Evolutionary conservation across 1,284 basidiomycete species (phyloP).

Genomic region (Fomes fomentarius): DNA sequence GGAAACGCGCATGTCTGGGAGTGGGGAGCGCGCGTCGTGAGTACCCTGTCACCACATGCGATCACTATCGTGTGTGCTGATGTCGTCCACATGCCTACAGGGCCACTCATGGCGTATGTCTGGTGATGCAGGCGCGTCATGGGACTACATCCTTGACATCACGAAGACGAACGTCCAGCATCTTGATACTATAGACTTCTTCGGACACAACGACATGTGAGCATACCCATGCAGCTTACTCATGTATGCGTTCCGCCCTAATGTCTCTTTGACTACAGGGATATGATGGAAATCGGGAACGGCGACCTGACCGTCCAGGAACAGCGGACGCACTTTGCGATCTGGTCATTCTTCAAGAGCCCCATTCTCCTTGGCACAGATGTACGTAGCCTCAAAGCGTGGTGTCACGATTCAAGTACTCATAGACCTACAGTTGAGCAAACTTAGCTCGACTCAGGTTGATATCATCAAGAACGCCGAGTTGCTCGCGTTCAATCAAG

Average conservation of each 20-base stretch:
- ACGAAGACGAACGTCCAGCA: conserved; percentile 47
- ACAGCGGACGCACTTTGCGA: conserved; percentile 58
- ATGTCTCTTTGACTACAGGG: conserved; percentile 24
- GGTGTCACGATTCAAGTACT: not conserved
- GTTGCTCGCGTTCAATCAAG: conserved; percentile 58
- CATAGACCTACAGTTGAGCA: conserved; percentile 39
- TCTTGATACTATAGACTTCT: conserved; percentile 47
- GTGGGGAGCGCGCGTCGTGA: conserved; percentile 56
- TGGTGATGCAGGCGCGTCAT: conserved; percentile 50
- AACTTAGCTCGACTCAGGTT: conserved; percentile 43
- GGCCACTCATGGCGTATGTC: conserved; percentile 63
- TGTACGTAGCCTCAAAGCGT: conserved; percentile 39
- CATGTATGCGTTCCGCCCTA: not conserved
- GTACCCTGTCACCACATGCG: no score
- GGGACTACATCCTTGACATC: conserved; percentile 51
- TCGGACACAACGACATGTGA: conserved; percentile 55
- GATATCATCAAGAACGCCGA: conserved; percentile 54
- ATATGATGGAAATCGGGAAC: conserved; percentile 65
- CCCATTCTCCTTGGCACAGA: conserved; percentile 60
- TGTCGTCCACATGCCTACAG: conserved; percentile 26
- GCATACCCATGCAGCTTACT: not conserved
- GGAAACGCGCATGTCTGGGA: conserved; percentile 53
- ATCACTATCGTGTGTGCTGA: no score
- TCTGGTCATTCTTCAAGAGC: conserved; percentile 59
- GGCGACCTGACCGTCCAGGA: conserved; percentile 52